A percentile compares a stretch with the other conserved stretches of the same genome.
Evolutionary conservation across 352 stramenopile species (phyloP).

Genomic region (Vaucheria bursata): DNA sequence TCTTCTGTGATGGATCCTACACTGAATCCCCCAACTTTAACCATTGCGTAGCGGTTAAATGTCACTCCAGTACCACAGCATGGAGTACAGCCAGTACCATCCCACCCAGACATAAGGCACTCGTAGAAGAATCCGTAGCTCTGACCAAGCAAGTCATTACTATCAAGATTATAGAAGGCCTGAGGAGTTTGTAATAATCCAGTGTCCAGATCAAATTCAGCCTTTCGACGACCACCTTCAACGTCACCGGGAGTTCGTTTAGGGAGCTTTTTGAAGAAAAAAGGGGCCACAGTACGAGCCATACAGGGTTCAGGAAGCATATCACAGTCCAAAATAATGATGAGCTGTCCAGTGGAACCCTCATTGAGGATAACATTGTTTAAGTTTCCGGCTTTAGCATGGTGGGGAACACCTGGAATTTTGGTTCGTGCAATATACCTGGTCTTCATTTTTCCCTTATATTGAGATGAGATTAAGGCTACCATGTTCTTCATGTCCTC

Average conservation of each 20-base stretch:
- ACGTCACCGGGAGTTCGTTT: background rate
- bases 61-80: slow-evolving; percentile 67
- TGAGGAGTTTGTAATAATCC: slow-evolving; percentile 10
- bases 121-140: slow-evolving; percentile 20
- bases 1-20: slow-evolving; percentile 78
- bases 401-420: slow-evolving; percentile 66
- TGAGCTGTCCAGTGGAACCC: slow-evolving; percentile 70
- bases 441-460: slow-evolving; percentile 71
- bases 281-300: slow-evolving; percentile 10
- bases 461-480: background rate
- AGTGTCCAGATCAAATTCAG: background rate
- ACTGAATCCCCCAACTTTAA: slow-evolving; percentile 61
- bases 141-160: background rate
- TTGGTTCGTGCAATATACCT: slow-evolving; percentile 79
- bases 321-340: slow-evolving; percentile 80
- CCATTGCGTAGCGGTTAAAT: slow-evolving; percentile 56
- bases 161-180: slow-evolving; percentile 12
- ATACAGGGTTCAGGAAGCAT: slow-evolving; percentile 55
- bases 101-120: slow-evolving; percentile 13
- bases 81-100: slow-evolving; percentile 15
- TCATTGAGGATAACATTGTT: slow-evolving; percentile 79
- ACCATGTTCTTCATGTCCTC: slow-evolving; percentile 15
- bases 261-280: slow-evolving; percentile 17
- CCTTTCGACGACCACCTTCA: background rate
- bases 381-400: slow-evolving; percentile 81